Evolutionary conservation across 441 rosid species (phyloP).

Genomic region (Kokia cookei): DNA sequence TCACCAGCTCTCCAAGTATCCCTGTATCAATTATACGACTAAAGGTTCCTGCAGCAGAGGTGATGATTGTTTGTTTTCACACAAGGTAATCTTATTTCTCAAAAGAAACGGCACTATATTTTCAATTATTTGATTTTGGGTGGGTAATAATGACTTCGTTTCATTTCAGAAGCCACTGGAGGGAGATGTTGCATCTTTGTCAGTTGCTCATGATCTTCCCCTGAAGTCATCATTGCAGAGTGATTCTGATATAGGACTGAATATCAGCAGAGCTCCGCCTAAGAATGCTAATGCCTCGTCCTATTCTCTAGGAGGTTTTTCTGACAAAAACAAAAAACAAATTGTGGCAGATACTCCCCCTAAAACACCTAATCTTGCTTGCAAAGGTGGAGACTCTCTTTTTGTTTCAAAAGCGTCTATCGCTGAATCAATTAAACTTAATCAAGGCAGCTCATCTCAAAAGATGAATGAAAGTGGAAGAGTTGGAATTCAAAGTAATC

Average conservation of each 20-base stretch:
- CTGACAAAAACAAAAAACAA: constrained; percentile 32
- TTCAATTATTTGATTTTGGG: background rate
- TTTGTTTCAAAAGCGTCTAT: constrained; percentile 24
- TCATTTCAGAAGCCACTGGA: constrained; percentile 25
- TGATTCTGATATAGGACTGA: constrained; percentile 24
- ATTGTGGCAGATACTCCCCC: constrained; percentile 27
- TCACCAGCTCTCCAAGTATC: constrained; percentile 81
- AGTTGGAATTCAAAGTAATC: constrained; percentile 20
- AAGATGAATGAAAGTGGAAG: constrained; percentile 28
- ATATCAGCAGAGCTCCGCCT: background rate
- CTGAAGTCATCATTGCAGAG: constrained; percentile 13
- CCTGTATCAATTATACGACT: constrained; percentile 48
- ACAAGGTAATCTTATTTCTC: constrained; percentile 41
- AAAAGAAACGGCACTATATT: background rate
- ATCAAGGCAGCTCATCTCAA: constrained; percentile 24
- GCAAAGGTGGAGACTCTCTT: constrained; percentile 37
- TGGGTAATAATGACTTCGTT: constrained; percentile 4
- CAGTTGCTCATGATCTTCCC: constrained; percentile 21
- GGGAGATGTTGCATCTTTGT: constrained; percentile 25
- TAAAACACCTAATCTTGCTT: constrained; percentile 29
- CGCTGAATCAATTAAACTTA: constrained; percentile 26
- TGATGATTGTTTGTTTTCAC: constrained; percentile 71
- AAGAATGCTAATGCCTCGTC: constrained; percentile 19
- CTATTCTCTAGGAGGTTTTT: constrained; percentile 6
- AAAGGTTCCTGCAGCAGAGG: constrained; percentile 75